These are phyloP conservation scores for Lathyrus sativus DNA, from an alignment of 306 rosid genomes.

Conservation along the genomic window DNA sequence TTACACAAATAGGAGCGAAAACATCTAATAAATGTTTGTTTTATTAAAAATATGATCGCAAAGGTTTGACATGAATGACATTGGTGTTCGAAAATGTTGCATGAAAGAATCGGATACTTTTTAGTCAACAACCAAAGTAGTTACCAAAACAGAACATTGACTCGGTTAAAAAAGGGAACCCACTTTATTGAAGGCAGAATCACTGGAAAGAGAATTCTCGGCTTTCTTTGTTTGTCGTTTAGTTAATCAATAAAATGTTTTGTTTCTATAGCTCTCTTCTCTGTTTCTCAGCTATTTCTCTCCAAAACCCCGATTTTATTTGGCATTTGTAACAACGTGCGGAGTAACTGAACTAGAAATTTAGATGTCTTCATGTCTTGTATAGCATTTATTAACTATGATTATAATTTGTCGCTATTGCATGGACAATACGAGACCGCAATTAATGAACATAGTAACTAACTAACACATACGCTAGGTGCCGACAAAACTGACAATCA, in stretches of 20 bases:
- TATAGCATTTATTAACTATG: background rate
- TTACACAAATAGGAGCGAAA: background rate
- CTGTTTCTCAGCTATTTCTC: background rate
- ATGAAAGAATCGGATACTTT: conserved; percentile 4
- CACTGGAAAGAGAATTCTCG: background rate
- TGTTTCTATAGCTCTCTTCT: background rate
- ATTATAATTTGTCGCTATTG: background rate
- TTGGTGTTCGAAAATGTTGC: background rate
- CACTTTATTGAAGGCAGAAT: background rate
- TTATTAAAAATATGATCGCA: background rate
- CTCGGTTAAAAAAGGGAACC: background rate
- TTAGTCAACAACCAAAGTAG: background rate
- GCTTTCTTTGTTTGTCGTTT: background rate
- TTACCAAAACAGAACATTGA: background rate
- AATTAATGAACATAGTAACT: background rate
- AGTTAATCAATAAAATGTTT: background rate
- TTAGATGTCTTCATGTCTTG: background rate
- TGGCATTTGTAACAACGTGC: background rate
- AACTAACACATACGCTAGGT: background rate
- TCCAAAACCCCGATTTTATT: background rate
- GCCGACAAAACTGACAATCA: background rate
- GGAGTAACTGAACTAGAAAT: background rate
- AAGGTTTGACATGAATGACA: background rate
- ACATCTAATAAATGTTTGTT: background rate
- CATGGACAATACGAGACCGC: background rate